phyloP scores from a whole-genome alignment of 805 yeast species.

The Ogataea polymorpha region DNA sequence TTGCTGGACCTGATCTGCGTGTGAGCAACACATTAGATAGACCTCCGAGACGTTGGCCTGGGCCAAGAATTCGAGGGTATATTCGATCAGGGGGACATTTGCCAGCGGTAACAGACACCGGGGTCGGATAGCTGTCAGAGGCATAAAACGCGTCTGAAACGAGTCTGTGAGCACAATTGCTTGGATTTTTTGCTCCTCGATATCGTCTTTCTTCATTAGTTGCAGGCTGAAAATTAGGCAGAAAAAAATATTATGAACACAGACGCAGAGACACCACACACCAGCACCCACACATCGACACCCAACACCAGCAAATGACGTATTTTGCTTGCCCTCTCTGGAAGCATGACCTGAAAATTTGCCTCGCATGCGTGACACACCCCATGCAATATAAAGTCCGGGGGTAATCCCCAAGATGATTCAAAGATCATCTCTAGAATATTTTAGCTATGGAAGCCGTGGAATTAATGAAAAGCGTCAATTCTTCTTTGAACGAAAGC shows the following conservation, averaged over 20 bases:
- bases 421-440: background rate
- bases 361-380: constrained; percentile 8
- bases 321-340: background rate
- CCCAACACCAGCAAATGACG: background rate
- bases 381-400: constrained; percentile 6
- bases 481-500: background rate
- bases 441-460: constrained; percentile 5
- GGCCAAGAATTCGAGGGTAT: constrained; percentile 91
- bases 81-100: constrained; percentile 90
- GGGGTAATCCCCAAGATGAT: background rate
- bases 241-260: constrained; percentile 3
- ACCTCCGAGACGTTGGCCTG: constrained; percentile 89
- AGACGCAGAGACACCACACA: background rate
- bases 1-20: constrained; percentile 81
- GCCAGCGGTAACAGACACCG: constrained; percentile 91
- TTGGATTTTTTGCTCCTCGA: constrained; percentile 68
- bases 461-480: constrained; percentile 3
- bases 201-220: constrained; percentile 8
- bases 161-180: constrained; percentile 95
- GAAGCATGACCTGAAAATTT: constrained; percentile 11
- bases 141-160: constrained; percentile 89
- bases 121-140: constrained; percentile 80
- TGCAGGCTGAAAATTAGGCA: background rate
- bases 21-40: constrained; percentile 83
- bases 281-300: background rate